phyloP scores from a whole-genome alignment of 2,329 filamentous ascomycete genomes.

The Coleophoma cylindrospora region DNA sequence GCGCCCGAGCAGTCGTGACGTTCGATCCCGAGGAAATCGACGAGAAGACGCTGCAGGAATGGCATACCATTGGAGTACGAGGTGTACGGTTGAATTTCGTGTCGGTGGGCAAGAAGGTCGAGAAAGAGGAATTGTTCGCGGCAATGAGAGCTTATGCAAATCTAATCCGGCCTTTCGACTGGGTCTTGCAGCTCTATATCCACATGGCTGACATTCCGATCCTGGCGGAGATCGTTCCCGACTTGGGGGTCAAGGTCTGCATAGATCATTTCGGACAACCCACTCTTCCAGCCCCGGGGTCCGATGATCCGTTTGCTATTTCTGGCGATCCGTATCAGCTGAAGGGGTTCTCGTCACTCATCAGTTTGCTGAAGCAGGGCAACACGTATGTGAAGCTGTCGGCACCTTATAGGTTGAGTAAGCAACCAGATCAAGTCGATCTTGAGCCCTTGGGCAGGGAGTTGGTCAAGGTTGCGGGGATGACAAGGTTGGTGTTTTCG shows the following conservation, averaged over 20 bases:
- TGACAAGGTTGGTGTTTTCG: conserved; percentile 47
- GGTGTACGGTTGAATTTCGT: conserved; percentile 56
- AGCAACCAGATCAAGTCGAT: conserved; percentile 33
- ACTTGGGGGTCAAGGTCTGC: conserved; percentile 45
- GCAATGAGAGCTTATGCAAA: conserved; percentile 42
- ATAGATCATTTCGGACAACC: conserved; percentile 57
- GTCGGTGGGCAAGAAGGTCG: conserved; percentile 27
- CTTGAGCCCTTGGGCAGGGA: conserved; percentile 43
- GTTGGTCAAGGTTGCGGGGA: conserved; percentile 37
- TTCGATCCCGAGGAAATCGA: conserved; percentile 42
- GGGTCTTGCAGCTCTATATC: conserved; percentile 56
- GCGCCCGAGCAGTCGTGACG: conserved; percentile 49
- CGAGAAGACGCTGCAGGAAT: conserved; percentile 36
- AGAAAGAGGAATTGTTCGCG: background rate
- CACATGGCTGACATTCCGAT: conserved; percentile 42
- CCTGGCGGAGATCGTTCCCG: conserved; percentile 42
- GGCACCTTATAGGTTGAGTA: conserved; percentile 48
- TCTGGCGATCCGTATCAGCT: conserved; percentile 35
- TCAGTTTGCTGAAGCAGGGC: conserved; percentile 39
- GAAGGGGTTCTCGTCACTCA: conserved; percentile 42
- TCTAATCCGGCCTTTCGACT: conserved; percentile 42
- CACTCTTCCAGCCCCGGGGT: conserved; percentile 22
- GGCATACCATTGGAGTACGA: conserved; percentile 53
- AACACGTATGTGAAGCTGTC: conserved; percentile 34
- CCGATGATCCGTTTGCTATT: conserved; percentile 7